Evolutionary conservation across 106 monocot species (phyloP).

Genomic region (Xerophyta viscosa): DNA sequence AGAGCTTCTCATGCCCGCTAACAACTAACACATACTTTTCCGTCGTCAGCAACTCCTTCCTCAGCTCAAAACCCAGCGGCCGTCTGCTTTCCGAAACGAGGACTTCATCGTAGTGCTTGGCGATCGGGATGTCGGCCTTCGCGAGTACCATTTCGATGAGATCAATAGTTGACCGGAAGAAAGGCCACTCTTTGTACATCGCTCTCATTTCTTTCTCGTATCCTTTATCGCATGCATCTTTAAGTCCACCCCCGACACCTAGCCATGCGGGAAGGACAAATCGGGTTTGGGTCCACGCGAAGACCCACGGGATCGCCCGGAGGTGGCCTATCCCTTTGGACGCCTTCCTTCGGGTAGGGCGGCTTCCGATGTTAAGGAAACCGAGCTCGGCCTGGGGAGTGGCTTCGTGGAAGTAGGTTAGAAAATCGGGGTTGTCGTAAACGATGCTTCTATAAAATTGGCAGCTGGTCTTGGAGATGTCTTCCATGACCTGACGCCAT

Average conservation of each 20-base stretch:
- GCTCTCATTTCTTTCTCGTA: conserved; percentile 42
- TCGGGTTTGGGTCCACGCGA: conserved; percentile 95
- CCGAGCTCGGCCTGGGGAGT: conserved; percentile 87
- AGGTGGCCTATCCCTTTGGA: conserved; percentile 64
- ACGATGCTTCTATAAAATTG: conserved; percentile 55
- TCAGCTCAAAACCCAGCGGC: conserved; percentile 41
- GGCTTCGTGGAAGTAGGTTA: conserved; percentile 80
- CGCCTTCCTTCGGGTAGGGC: conserved; percentile 55
- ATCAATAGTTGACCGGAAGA: conserved; percentile 75
- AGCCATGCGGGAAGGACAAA: conserved; percentile 86
- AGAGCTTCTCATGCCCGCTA: conserved; percentile 67
- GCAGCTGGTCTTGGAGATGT: conserved; percentile 72
- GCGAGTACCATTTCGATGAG: conserved; percentile 94
- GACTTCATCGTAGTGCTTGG: conserved; percentile 70
- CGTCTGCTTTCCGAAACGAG: conserved; percentile 47
- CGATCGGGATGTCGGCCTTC: conserved; percentile 66
- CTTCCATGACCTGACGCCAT: conserved; percentile 85
- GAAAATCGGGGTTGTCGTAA: conserved; percentile 73
- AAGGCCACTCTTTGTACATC: conserved; percentile 95
- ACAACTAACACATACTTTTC: conserved; percentile 53
- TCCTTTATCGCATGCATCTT: conserved; percentile 52
- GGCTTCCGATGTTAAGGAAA: conserved; percentile 83
- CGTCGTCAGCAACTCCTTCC: conserved; percentile 42
- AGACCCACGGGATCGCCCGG: conserved; percentile 89
- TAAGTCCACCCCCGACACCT: conserved; percentile 65